Conservation (phyloP, 768 basidiomycete genomes). For the Suillus subaureus region DNA sequence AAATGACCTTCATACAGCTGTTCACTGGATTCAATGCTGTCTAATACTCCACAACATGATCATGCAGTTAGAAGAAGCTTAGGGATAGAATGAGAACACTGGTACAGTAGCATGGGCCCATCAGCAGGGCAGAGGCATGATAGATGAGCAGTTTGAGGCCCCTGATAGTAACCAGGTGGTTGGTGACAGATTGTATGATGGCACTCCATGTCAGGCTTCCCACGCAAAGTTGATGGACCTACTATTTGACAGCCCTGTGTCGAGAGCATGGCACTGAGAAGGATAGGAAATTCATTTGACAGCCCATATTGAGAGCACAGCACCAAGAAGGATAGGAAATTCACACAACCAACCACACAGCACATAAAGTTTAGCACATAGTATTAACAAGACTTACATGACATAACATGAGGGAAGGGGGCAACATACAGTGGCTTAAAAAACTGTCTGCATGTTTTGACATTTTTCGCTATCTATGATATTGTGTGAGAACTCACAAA, state of each 20-base stretch:
- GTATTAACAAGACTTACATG: no score
- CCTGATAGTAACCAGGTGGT: not conserved
- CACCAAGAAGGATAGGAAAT: not conserved
- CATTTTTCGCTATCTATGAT: no score
- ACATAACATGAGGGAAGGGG: no score
- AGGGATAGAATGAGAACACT: not conserved
- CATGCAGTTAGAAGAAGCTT: not conserved
- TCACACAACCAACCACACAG: no score
- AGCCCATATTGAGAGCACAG: no score
- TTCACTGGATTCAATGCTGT: no score
- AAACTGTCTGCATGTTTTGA: no score
- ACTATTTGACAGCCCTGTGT: not conserved
- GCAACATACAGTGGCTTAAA: no score
- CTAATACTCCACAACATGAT: not conserved
- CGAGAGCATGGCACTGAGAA: not conserved
- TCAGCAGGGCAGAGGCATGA: not conserved
- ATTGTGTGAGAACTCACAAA: no score
- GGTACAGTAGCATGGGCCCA: not conserved
- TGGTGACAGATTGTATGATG: not conserved
- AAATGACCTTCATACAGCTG: no score
- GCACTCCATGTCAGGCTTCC: slow-evolving; percentile 2
- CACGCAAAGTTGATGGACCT: not conserved
- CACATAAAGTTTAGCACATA: not conserved
- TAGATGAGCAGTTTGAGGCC: not conserved
- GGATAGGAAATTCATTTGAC: not conserved